phyloP scores from a whole-genome alignment of 2,329 filamentous ascomycete genomes.

The Diaporthe sp. region DNA sequence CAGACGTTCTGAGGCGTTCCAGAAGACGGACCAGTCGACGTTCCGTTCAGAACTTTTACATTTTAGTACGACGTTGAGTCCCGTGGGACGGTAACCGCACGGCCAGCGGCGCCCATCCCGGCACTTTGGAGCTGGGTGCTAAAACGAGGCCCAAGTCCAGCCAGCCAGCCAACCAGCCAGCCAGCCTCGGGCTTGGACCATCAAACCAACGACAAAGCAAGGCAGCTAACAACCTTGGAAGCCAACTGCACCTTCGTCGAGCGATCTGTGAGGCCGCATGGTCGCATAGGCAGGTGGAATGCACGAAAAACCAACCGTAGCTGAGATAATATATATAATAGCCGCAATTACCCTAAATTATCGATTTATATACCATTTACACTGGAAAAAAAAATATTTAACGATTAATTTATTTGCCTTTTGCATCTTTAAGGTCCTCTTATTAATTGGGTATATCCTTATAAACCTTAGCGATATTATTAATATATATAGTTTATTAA shows the following conservation, averaged over 20 bases:
- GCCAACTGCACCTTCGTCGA: background rate
- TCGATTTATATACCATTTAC: too few relatives aligned
- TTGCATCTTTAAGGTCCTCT: too few relatives aligned
- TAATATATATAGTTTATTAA: too few relatives aligned
- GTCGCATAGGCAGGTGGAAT: too few relatives aligned
- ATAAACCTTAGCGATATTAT: too few relatives aligned
- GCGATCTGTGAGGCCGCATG: background rate
- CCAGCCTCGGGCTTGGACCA: slow-evolving; percentile 7
- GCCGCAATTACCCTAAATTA: too few relatives aligned
- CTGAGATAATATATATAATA: too few relatives aligned
- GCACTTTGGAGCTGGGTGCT: slow-evolving; percentile 28
- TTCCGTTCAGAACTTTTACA: slow-evolving; percentile 6
- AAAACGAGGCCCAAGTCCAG: slow-evolving; percentile 17
- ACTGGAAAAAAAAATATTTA: too few relatives aligned
- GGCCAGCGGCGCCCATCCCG: slow-evolving; percentile 17
- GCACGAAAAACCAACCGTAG: too few relatives aligned
- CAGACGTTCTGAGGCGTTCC: slow-evolving; percentile 21
- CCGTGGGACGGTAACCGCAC: slow-evolving; percentile 24
- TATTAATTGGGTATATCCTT: too few relatives aligned
- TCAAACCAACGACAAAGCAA: background rate
- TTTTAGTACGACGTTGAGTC: slow-evolving; percentile 18
- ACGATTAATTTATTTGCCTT: too few relatives aligned
- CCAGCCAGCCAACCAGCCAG: background rate
- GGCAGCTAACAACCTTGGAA: background rate
- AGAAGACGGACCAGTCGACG: slow-evolving; percentile 25